Conservation (phyloP, 306 rosid genomes). For the Prunus mume region DNA sequence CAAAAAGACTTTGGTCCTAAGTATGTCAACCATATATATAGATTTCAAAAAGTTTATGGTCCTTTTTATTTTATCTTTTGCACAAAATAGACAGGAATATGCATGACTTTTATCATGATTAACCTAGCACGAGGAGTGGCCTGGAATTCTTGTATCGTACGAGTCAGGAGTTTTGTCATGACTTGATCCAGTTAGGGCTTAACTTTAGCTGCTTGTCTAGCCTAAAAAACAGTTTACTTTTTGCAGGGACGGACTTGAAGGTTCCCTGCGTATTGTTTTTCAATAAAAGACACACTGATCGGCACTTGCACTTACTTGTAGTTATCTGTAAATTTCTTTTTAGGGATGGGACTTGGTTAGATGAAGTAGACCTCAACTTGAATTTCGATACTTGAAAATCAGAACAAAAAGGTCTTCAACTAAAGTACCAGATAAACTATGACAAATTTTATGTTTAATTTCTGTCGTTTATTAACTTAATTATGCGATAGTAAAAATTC, state of each 20-base stretch:
- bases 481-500: no score
- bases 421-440: no score
- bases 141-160: not conserved
- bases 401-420: no score
- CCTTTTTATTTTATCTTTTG: not conserved
- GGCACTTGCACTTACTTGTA: not conserved
- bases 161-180: not conserved
- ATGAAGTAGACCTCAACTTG: no score
- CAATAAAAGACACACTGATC: not conserved
- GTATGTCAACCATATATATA: conserved; percentile 26
- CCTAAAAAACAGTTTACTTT: not conserved
- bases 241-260: not conserved
- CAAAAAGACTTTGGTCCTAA: conserved; percentile 34
- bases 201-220: not conserved
- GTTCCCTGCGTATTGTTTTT: not conserved
- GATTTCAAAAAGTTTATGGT: conserved; percentile 4
- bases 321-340: not conserved
- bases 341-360: no score
- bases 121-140: conserved; percentile 1
- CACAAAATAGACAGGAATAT: not conserved
- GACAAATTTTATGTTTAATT: no score
- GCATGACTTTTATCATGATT: not conserved
- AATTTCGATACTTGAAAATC: no score
- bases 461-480: no score
- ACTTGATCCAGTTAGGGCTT: not conserved